phyloP scores from a whole-genome alignment of 371 early-diverging fungal genomes.

The Batrachochytrium dendrobatidis region DNA sequence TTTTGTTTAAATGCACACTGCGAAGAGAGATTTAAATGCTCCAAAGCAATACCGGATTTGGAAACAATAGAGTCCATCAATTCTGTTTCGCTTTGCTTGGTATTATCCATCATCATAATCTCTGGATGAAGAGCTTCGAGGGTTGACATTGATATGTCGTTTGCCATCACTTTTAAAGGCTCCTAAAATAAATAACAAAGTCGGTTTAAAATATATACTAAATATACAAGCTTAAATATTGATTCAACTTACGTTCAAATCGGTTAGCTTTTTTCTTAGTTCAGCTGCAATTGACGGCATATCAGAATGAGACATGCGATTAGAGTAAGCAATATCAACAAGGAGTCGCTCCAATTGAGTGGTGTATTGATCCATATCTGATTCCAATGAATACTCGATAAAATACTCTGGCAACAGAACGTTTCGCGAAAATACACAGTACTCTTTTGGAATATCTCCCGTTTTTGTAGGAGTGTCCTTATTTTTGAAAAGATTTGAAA shows the following conservation, averaged over 20 bases:
- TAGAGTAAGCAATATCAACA: constrained; percentile 38
- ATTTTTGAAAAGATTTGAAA: neutral
- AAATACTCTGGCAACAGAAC: constrained; percentile 34
- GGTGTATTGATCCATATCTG: constrained; percentile 21
- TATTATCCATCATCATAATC: constrained; percentile 13
- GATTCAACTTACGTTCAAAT: neutral
- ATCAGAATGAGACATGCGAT: constrained; percentile 32
- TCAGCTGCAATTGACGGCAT: constrained; percentile 37
- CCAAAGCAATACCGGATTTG: neutral
- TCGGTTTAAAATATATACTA: neutral
- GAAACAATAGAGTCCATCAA: constrained; percentile 6
- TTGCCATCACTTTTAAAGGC: constrained; percentile 1
- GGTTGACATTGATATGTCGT: constrained; percentile 15
- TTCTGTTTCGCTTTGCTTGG: neutral
- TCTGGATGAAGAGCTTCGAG: constrained; percentile 25
- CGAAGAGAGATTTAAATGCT: neutral
- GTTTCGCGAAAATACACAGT: constrained; percentile 19
- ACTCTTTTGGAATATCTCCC: constrained; percentile 9
- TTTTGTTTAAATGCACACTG: neutral
- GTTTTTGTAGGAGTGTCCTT: neutral
- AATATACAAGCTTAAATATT: neutral
- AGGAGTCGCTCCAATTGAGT: constrained; percentile 29
- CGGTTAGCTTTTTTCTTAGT: constrained; percentile 5
- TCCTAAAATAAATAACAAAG: neutral
- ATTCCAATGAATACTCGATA: constrained; percentile 37